Evolutionary conservation across 2,329 filamentous ascomycete genomes (phyloP), one percentile per base, ranked within the genome.

Genomic region (Zasmidium citrigriseum): DNA sequence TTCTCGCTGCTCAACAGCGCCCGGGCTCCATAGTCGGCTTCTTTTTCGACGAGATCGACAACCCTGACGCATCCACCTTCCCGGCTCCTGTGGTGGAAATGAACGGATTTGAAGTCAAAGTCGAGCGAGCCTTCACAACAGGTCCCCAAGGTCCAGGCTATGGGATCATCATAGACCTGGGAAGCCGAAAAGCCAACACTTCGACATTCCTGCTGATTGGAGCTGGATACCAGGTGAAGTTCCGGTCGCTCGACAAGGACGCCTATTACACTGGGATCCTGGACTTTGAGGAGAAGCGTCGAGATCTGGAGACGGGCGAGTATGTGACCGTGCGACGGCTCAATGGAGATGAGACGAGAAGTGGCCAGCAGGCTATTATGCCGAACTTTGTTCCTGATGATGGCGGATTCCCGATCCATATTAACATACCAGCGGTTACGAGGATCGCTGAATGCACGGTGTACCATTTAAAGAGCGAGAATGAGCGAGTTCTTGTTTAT

Each of bases 371-470:
- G 49, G 65, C 76, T 20, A 82, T 83, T 63, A 85, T 85, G 83
- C 83, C 80, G 1, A 82, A 78, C 57, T 79, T 83, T 25, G 75
- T 83, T 29, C 81, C 82, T 0, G 82, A 84, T 60, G 84, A 84
- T 65, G 82, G 82, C 1, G 80, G 79, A 0, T 83, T 84, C 58
- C 81, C 81, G 0, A 84, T 84, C 29, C 77, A 77, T 23, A 76
- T 84, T 1, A 84, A n/a, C n/a, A n/a, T n/a, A n/a, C n/a, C n/a
- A n/a, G n/a, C n/a, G n/a, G n/a, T n/a, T n/a, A n/a, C n/a, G n/a
- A n/a, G n/a, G n/a, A n/a, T n/a, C n/a, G n/a, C n/a, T n/a, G n/a
- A n/a, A n/a, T n/a, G n/a, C n/a, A n/a, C n/a, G n/a, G n/a, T n/a
- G n/a, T n/a, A n/a, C n/a, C n/a, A n/a, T n/a, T n/a, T n/a, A n/a